A percentile compares a stretch with the other conserved stretches of the same genome.
These are phyloP conservation scores for Benincasa hispida DNA, from an alignment of 306 rosid genomes.

Conservation along the genomic window DNA sequence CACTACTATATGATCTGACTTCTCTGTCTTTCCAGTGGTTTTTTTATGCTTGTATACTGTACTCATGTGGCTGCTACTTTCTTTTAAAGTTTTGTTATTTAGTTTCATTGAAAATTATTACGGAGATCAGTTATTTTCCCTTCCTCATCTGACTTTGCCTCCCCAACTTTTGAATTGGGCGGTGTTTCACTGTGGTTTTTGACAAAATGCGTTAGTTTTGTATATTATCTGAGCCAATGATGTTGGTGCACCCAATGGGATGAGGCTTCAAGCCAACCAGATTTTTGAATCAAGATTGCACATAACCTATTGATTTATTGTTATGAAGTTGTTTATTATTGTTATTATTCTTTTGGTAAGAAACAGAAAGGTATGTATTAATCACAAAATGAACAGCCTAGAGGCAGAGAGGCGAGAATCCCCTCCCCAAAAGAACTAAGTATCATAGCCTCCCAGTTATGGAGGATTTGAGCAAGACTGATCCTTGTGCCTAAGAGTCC, in stretches of 20 bases:
- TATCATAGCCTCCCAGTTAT: too few species aligned
- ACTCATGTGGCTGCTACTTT: neutral
- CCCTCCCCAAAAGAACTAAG: too few species aligned
- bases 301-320: neutral
- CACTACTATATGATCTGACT: neutral
- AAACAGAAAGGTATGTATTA: too few species aligned
- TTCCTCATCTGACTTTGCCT: neutral
- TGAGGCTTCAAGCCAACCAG: neutral
- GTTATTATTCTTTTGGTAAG: too few species aligned
- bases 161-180: neutral
- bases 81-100: neutral
- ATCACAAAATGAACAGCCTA: too few species aligned
- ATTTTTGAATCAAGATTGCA: neutral
- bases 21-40: conserved; percentile 1
- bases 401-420: too few species aligned
- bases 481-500: too few species aligned
- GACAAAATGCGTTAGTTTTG: neutral
- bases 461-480: too few species aligned
- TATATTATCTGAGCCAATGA: neutral
- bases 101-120: neutral
- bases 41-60: neutral
- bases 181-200: neutral
- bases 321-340: neutral
- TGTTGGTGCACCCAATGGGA: neutral
- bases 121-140: neutral